phyloP scores from a whole-genome alignment of 2,329 filamentous ascomycete genomes.

The Fusarium denticulatum region DNA sequence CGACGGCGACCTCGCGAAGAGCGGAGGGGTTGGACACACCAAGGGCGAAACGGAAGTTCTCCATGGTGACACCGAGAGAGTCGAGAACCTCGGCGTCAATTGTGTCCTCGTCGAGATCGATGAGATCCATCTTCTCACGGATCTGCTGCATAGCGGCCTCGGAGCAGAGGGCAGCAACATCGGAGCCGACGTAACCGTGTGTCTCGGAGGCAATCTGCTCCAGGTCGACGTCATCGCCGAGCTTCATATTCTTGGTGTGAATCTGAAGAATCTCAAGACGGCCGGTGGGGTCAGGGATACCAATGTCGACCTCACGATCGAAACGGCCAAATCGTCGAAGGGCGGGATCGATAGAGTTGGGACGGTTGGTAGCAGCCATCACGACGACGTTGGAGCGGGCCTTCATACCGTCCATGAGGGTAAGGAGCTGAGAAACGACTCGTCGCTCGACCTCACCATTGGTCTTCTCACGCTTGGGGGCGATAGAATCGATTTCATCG shows the following conservation, averaged over 20 bases:
- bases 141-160: conserved; percentile 99
- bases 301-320: conserved; percentile 98
- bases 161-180: conserved; percentile 97
- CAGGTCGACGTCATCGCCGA: conserved; percentile 94
- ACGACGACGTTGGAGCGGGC: conserved; percentile 97
- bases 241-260: conserved; percentile 99
- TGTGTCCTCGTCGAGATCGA: conserved; percentile 98
- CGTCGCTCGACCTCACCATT: conserved; percentile 98
- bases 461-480: conserved; percentile 99
- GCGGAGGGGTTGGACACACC: conserved; percentile 98
- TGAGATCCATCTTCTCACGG: conserved; percentile 99
- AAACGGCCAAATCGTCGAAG: conserved; percentile 98
- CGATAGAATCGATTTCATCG: conserved; percentile 98
- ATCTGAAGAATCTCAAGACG: conserved; percentile 99
- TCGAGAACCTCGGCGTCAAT: conserved; percentile 99
- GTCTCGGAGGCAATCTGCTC: conserved; percentile 97
- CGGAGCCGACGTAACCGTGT: conserved; percentile 98
- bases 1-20: conserved; percentile 97
- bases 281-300: conserved; percentile 96
- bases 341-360: conserved; percentile 98
- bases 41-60: conserved; percentile 99
- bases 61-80: conserved; percentile 98
- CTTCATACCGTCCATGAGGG: conserved; percentile 99
- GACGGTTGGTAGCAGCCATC: conserved; percentile 98
- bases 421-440: conserved; percentile 96